These are phyloP conservation scores for Camellia oleifera DNA, from an alignment of 179 eudicot species.

Conservation along the genomic window DNA sequence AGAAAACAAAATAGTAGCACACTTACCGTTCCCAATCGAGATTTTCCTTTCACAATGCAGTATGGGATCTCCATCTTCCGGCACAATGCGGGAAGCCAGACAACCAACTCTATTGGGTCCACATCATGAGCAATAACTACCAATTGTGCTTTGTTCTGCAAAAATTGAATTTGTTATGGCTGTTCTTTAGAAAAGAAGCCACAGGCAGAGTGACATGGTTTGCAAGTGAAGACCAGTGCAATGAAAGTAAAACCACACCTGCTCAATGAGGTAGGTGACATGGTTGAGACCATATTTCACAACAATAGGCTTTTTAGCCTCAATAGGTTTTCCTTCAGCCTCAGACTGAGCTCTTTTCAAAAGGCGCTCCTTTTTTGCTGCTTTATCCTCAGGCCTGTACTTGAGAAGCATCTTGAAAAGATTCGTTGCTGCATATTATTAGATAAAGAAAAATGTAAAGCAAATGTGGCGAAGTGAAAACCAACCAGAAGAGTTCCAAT, in stretches of 20 bases:
- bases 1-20: neutral
- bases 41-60: slow-evolving; percentile 94
- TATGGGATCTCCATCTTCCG: slow-evolving; percentile 96
- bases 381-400: slow-evolving; percentile 89
- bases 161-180: neutral
- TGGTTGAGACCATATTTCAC: slow-evolving; percentile 95
- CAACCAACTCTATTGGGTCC: slow-evolving; percentile 96
- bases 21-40: slow-evolving; percentile 80
- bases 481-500: neutral
- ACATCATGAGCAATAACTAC: slow-evolving; percentile 96
- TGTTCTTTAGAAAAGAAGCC: neutral
- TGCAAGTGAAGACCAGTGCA: neutral
- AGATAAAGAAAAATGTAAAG: neutral
- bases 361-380: slow-evolving; percentile 86
- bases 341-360: slow-evolving; percentile 88
- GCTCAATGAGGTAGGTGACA: slow-evolving; percentile 82
- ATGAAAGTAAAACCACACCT: slow-evolving; percentile 37
- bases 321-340: slow-evolving; percentile 79
- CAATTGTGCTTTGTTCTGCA: slow-evolving; percentile 88
- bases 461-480: no score
- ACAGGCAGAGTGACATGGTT: neutral
- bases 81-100: slow-evolving; percentile 95
- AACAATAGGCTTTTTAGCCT: slow-evolving; percentile 85
- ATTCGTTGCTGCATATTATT: slow-evolving; percentile 57
- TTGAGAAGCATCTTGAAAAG: slow-evolving; percentile 90